Base-by-base conservation (phyloP, 495 filamentous ascomycete species). In the Lophiotrema nucula region DNA sequence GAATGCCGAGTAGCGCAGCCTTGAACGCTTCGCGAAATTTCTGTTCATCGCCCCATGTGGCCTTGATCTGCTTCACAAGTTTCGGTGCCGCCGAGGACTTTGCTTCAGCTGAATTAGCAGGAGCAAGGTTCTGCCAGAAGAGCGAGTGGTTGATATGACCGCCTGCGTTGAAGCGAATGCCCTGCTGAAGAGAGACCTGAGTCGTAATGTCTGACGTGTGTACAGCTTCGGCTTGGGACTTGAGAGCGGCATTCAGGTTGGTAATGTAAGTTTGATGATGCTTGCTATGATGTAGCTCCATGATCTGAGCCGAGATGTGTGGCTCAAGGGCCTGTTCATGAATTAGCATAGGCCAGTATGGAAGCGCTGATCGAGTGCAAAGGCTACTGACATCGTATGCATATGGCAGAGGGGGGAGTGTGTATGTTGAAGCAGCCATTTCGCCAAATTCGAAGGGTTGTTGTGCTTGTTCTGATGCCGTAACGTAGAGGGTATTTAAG, bases 251-350 rank as follows among this genome's bases (percentile, higher is more conserved):
- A 57, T 75, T 75, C 16, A 73, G 63, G 48, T 69, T 73, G 18
- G 58, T 73, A 45, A 75, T 56, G 53, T 75, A 75, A 21, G 72
- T 73, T 52, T 73, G 69, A 56, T 75, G 72, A 58, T 75, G 72
- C 55, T 70, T 69, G 53, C 56, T 61, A 49, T 75, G 70, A 54
- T 75, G 72, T 39, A 75, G 67, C 51, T 66, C 64, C 72, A 75
- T 75, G 50, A 73, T 75, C 56, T 72, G 69, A 18, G 48, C 53
- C 35, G 72, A 73, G 58, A 74, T 73, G 57, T 69, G 49, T 1
- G 72, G 72, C 53, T 73, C 72, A 18, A 74, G 59, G 23, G 72
- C 72, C 65, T 67, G 39, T 44, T n/a, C 10, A 39, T 6, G 10
- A 49, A 16, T 21, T 8, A 43, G 18, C 39, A n/a, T 10, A 21